Conservation (phyloP, 768 basidiomycete genomes). For the Myochromella boudieri region DNA sequence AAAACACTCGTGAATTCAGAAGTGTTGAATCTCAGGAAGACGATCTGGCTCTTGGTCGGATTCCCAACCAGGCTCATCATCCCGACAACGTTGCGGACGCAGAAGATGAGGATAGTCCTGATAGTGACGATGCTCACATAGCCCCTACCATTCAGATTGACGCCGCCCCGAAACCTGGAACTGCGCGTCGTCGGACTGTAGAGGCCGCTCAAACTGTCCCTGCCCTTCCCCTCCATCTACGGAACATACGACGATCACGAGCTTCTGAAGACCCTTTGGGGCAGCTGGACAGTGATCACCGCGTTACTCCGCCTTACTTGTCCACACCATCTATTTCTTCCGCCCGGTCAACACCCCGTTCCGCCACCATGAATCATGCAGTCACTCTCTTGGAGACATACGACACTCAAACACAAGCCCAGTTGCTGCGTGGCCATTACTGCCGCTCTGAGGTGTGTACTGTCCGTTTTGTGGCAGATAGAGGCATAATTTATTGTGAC, state of each 20-base stretch:
- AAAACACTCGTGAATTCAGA: conserved; percentile 49
- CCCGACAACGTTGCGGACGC: conserved; percentile 34
- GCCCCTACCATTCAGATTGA: conserved; percentile 13
- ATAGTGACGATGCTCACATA: conserved; percentile 28
- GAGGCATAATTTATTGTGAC: conserved; percentile 7
- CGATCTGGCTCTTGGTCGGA: conserved; percentile 31
- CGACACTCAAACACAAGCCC: conserved; percentile 62
- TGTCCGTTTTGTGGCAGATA: conserved; percentile 5
- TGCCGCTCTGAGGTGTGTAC: conserved; percentile 77
- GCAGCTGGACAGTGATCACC: conserved; percentile 55
- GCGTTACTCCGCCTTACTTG: conserved; percentile 50
- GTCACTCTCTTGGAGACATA: conserved; percentile 69
- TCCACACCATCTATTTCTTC: conserved; percentile 72
- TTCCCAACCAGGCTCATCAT: conserved; percentile 18
- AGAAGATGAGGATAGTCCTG: conserved; percentile 40
- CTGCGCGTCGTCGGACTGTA: conserved; percentile 47
- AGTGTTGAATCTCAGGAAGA: conserved; percentile 50
- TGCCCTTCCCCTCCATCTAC: conserved; percentile 64
- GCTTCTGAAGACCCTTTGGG: conserved; percentile 76
- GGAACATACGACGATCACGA: conserved; percentile 48
- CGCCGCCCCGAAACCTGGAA: conserved; percentile 19
- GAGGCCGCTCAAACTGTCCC: conserved; percentile 74
- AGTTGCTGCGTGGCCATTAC: conserved; percentile 82
- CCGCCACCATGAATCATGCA: conserved; percentile 41
- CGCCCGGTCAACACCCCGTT: conserved; percentile 42